Base-by-base conservation (phyloP, 106 monocot species). In the Acorus calamus region DNA sequence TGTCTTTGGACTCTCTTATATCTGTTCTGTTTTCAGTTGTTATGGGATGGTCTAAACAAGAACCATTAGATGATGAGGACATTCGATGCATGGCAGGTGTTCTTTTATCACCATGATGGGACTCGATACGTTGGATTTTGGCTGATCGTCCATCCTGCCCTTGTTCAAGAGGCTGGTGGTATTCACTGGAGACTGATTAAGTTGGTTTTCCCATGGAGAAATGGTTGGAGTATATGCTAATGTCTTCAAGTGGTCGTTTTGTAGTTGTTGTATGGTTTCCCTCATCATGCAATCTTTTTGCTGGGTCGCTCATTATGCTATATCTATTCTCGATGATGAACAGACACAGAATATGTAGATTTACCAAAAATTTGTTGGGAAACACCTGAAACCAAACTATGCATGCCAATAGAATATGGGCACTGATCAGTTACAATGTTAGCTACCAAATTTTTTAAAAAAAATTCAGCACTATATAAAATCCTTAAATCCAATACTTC, bases 271-370 rank as follows among this genome's bases (percentile, higher is more conserved):
- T 67, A 56, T 89, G 82, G 43, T 70, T 66, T 56, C 73, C 83
- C 28, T 93, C 89, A 64, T 93, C 93, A 73, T 86, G 93, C 50
- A 57, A 59, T 61, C 89, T 78, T 75, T 89, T 93, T 28, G 93
- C 76, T 47, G 74, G 61, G 72, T 77, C 77, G 71, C 83, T 87
- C 92, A 92, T 92, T 52, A 4, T 77, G 47, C 28, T 28, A 28
- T 28, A 28, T 28, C 28, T 28, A 28, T 28, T 28, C 28, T 28
- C 28, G 28, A 28, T 1, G 28, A 28, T 28, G 28, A 28, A 28
- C 28, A 28, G 28, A 28, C 28, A 28, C 28, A 28, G 28, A 28
- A 28, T 28, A 28, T 28, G 28, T 28, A 28, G 28, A 28, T 28
- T 28, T 28, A 28, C 28, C 28, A 28, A 28, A 28, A 28, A 28